Evolutionary conservation across 805 yeast species (phyloP).

Genomic region (Saccharomycopsis fodiens): DNA sequence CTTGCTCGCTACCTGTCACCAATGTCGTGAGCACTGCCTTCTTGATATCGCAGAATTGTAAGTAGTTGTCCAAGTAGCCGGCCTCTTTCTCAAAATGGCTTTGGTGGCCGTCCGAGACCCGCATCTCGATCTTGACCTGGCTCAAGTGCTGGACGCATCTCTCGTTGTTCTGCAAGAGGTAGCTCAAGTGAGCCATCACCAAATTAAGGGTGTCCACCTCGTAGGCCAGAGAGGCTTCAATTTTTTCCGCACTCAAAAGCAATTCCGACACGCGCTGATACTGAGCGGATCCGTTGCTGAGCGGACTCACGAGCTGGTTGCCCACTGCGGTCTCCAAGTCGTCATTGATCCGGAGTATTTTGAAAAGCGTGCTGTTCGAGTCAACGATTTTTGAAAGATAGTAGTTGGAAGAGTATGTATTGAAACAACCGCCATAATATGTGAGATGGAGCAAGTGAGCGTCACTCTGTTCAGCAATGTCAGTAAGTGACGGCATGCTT

Average conservation of each 20-base stretch:
- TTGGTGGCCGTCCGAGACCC: slow-evolving; percentile 2
- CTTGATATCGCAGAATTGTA: slow-evolving; percentile 7
- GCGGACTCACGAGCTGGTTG: not conserved
- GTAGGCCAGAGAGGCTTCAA: not conserved
- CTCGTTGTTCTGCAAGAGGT: slow-evolving; percentile 4
- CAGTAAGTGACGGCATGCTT: not conserved
- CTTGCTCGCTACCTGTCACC: not conserved
- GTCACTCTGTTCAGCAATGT: not conserved
- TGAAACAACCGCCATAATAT: not conserved
- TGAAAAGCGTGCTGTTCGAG: not conserved
- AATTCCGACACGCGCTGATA: not conserved
- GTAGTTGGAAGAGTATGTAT: not conserved
- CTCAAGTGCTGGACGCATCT: not conserved
- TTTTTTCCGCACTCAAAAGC: not conserved
- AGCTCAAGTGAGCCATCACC: slow-evolving; percentile 9
- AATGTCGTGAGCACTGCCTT: slow-evolving; percentile 3
- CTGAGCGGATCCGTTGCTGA: not conserved
- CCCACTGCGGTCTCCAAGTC: not conserved
- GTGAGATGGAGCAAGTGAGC: not conserved
- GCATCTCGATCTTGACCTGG: slow-evolving; percentile 5
- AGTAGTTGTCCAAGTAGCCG: slow-evolving; percentile 5
- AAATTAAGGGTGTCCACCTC: not conserved
- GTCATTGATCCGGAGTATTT: not conserved
- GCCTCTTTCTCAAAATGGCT: not conserved
- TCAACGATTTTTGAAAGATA: not conserved